Base-by-base conservation (phyloP, 306 rosid species). In the Castanea crenata region DNA sequence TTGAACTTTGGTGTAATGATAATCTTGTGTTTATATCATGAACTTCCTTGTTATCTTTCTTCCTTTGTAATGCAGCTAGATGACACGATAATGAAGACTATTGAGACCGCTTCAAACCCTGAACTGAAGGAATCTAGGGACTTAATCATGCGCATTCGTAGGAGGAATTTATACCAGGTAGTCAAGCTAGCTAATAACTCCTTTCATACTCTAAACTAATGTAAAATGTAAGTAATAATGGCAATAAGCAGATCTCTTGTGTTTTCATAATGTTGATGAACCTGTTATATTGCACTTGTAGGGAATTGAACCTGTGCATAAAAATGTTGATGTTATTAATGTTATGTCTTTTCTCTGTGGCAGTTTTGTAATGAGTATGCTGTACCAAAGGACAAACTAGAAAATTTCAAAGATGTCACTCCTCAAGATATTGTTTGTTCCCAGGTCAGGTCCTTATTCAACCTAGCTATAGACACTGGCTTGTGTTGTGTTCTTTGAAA, bases 361-460 rank as follows among this genome's bases (percentile, higher is more conserved):
- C 90, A 95, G 99, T 95, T 92, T 65, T 92, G 98, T 81, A 95
- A 92, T 34, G 97, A 92, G 79, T 95, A 95, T 90, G 87, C 98
- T n/a, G 96, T 95, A 68, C 99, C 98, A 19, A 95, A 87, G 88
- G 90, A 91, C 78, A 87, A 85, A 85, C 73, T 92, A 75, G 94
- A 91, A 51, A 77, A 91, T 76, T 92, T 91, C 81, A 92, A 89
- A 87, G 88, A 89, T 27, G 94, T 92, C 81, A 95, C 98, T 52
- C 91, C 97, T 15, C 92, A 90, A 86, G 99, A 95, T 82, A 95
- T 95, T 81, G 88, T 91, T 85, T 95, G 99, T 77, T 86, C 97
- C 23, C 98, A 95, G 97, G 98, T 93, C 51, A 41, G 65, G 69
- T 75, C 29, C 51, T 65, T 29, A 57, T 61, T 54, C 41, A 55